Evolutionary conservation across 2,329 filamentous ascomycete species (phyloP).

Genomic region (Phoma sp.): DNA sequence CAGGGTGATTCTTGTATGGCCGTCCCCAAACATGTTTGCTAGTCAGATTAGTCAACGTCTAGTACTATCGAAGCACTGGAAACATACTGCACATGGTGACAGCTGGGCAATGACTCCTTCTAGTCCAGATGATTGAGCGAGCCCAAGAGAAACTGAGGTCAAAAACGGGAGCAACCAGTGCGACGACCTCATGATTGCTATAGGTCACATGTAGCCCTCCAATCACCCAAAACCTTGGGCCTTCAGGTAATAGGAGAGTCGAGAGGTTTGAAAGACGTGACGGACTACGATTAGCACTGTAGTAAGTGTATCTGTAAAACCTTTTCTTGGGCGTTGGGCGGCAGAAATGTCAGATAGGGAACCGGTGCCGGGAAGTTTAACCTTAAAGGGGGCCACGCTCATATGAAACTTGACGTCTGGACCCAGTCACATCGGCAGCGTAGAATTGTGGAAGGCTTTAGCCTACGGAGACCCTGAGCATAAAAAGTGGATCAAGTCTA

Average conservation of each 20-base stretch:
- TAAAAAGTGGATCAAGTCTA: conserved; percentile 10
- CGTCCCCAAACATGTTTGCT: conserved; percentile 25
- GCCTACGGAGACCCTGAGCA: neutral
- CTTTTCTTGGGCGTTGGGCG: conserved; percentile 4
- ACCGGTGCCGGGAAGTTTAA: conserved; percentile 1
- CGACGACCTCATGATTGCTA: conserved; percentile 23
- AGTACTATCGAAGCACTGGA: neutral
- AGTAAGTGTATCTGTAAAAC: conserved; percentile 15
- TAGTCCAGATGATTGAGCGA: conserved; percentile 24
- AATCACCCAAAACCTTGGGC: neutral
- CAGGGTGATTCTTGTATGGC: conserved; percentile 21
- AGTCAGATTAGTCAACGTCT: neutral
- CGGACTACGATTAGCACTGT: conserved; percentile 3
- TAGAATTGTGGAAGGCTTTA: conserved; percentile 14
- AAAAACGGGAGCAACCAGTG: conserved; percentile 26
- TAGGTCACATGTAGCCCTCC: neutral
- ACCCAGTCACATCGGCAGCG: too few relatives aligned
- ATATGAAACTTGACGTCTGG: conserved; percentile 13
- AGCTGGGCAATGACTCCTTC: conserved; percentile 20
- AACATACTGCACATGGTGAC: conserved; percentile 31
- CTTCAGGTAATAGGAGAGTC: neutral
- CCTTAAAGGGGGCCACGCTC: conserved; percentile 1
- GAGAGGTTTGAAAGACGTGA: conserved; percentile 1
- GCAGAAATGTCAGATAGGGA: conserved; percentile 3
- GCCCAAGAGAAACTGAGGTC: conserved; percentile 21